Evolutionary conservation across 179 eudicot genomes (phyloP).

Genomic region (Silene vulgaris): DNA sequence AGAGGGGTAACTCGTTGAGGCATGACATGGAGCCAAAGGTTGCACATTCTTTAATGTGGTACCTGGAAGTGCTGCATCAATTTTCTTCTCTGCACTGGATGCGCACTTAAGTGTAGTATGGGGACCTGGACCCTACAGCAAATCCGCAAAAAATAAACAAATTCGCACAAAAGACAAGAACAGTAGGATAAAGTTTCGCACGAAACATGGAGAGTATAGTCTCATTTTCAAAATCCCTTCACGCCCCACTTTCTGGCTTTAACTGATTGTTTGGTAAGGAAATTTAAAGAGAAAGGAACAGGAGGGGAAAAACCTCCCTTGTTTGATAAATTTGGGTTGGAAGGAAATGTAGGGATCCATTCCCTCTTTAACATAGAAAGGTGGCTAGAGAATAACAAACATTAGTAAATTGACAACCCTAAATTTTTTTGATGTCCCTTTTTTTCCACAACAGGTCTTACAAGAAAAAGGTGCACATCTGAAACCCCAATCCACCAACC

Average conservation of each 20-base stretch:
- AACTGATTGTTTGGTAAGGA: background rate
- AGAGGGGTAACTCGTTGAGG: slow-evolving; percentile 16
- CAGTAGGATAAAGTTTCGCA: background rate
- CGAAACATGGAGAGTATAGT: background rate
- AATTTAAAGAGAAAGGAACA: too few relatives aligned
- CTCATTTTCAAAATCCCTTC: slow-evolving; percentile 1
- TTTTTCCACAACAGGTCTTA: background rate
- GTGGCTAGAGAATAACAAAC: background rate
- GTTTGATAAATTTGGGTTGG: too few relatives aligned
- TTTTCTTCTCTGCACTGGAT: slow-evolving; percentile 35
- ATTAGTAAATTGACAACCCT: background rate
- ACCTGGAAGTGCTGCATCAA: slow-evolving; percentile 31
- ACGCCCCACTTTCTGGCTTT: slow-evolving; percentile 1
- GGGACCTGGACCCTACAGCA: slow-evolving; percentile 51
- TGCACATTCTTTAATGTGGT: slow-evolving; percentile 38
- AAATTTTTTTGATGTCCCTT: background rate
- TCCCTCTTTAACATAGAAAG: background rate
- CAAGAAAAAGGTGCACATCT: background rate
- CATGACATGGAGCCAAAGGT: slow-evolving; percentile 14
- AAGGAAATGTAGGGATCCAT: too few relatives aligned
- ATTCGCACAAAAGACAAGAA: background rate
- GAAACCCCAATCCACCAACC: background rate
- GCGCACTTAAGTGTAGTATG: slow-evolving; percentile 31
- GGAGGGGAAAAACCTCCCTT: too few relatives aligned
- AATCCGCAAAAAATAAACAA: slow-evolving; percentile 12